Conservation (phyloP, 1,139 yeast genomes). For the Scheffersomyces titani region DNA sequence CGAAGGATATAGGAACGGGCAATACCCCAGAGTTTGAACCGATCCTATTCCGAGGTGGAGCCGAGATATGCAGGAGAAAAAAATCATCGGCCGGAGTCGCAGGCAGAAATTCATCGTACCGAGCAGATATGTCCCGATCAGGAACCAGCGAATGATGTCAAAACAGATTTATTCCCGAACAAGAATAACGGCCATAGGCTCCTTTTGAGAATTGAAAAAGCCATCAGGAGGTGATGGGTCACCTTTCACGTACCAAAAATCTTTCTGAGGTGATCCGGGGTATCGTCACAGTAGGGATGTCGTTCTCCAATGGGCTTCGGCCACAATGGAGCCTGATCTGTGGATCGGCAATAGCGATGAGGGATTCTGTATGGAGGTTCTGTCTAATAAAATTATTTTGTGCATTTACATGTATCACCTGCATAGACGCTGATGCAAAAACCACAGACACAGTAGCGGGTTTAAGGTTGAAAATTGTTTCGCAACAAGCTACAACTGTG, state of each 20-base stretch:
- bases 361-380: background rate
- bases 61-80: background rate
- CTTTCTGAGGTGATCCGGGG: background rate
- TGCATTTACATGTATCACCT: background rate
- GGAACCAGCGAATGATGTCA: background rate
- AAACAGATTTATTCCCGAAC: background rate
- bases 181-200: background rate
- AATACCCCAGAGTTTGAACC: background rate
- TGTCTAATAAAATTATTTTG: too few relatives aligned
- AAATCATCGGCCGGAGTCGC: background rate
- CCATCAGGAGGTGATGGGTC: background rate
- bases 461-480: background rate
- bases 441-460: background rate
- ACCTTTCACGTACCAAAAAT: background rate
- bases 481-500: background rate
- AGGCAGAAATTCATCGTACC: background rate
- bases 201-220: background rate
- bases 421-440: background rate
- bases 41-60: background rate
- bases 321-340: background rate
- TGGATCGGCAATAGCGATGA: background rate
- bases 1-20: background rate
- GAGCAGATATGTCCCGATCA: background rate
- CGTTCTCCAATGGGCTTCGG: background rate
- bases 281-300: background rate